Evolutionary conservation across 2,329 filamentous ascomycete species (phyloP).

Genomic region (Sarocladium oryzae): DNA sequence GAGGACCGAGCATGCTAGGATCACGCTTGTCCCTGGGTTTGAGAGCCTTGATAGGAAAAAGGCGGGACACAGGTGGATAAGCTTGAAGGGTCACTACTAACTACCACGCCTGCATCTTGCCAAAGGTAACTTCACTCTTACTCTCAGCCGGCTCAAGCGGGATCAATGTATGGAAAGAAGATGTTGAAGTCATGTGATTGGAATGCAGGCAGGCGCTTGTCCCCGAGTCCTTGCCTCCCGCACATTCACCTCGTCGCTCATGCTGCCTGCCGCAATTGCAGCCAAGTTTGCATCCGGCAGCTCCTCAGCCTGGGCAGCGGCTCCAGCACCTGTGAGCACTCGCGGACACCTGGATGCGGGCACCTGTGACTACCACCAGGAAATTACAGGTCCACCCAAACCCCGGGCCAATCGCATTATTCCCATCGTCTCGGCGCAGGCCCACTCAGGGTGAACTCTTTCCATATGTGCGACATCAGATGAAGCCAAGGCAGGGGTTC

Average conservation of each 20-base stretch:
- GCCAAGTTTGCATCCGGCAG: slow-evolving; percentile 2
- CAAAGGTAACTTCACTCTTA: no score
- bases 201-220: not conserved
- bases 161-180: not conserved
- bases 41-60: not conserved
- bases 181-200: not conserved
- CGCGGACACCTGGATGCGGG: not conserved
- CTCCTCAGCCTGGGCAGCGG: not conserved
- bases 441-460: not conserved
- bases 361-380: not conserved
- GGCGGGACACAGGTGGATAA: not conserved
- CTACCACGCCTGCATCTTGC: not conserved
- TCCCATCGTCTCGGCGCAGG: not conserved
- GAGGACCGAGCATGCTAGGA: not conserved
- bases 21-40: not conserved
- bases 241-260: not conserved
- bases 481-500: slow-evolving; percentile 4
- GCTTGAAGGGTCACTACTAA: not conserved
- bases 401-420: slow-evolving; percentile 4
- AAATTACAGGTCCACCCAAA: slow-evolving; percentile 5
- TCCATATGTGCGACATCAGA: not conserved
- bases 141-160: no score
- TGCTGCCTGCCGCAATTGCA: not conserved
- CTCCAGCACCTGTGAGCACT: not conserved
- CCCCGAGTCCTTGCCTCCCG: not conserved